phyloP scores from a whole-genome alignment of 2,329 filamentous ascomycete species.

The Ampelomyces quisqualis region DNA sequence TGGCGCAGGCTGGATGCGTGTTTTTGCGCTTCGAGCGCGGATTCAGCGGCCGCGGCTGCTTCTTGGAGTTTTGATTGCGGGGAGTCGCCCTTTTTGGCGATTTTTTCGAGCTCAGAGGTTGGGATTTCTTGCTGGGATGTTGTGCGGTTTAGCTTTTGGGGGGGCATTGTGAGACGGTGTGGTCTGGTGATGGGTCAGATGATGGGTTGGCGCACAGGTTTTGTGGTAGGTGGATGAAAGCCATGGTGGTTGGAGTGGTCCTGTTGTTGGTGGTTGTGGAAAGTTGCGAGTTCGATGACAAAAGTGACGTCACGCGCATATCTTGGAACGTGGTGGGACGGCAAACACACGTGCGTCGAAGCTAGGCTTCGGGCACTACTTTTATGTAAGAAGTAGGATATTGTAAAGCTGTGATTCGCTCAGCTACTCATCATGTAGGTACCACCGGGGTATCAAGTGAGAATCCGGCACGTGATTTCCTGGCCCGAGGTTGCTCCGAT shows the following conservation, averaged over 20 bases:
- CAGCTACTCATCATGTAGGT: no score
- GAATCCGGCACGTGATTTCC: no score
- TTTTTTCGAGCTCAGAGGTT: constrained; percentile 20
- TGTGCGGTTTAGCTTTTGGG: constrained; percentile 16
- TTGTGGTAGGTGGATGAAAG: background rate
- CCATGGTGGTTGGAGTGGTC: background rate
- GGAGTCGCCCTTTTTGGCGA: constrained; percentile 19
- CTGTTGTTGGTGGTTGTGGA: background rate
- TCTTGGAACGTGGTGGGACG: background rate
- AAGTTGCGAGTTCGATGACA: constrained; percentile 1
- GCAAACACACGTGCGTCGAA: background rate
- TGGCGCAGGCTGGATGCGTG: constrained; percentile 31
- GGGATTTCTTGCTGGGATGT: constrained; percentile 8
- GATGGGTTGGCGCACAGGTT: background rate
- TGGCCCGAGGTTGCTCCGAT: no score
- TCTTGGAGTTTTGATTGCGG: constrained; percentile 33
- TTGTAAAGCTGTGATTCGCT: constrained; percentile 16
- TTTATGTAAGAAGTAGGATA: no score
- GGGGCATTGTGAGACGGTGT: constrained; percentile 14
- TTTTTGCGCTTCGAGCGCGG: constrained; percentile 29
- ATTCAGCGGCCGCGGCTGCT: constrained; percentile 33
- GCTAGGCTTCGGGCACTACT: background rate
- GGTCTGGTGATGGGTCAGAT: no score
- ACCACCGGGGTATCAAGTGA: no score
- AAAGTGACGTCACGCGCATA: constrained; percentile 23